phyloP scores from a whole-genome alignment of 768 basidiomycete species.

The Lactifluus echinatus region DNA sequence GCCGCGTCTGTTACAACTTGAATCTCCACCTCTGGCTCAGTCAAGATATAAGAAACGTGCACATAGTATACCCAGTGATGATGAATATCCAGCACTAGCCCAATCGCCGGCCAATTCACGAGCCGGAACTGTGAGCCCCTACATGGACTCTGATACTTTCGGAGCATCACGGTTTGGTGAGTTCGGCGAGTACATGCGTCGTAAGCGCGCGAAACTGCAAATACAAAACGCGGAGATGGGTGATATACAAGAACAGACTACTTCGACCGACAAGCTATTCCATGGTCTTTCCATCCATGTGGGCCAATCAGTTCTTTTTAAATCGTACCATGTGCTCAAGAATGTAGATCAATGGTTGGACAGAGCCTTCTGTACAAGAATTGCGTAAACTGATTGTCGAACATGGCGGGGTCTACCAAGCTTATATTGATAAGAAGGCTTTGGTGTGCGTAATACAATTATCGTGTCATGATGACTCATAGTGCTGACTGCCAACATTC shows the following conservation, averaged over 20 bases:
- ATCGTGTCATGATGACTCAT: not conserved
- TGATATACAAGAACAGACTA: conserved; percentile 20
- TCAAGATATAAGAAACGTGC: conserved; percentile 16
- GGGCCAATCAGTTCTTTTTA: conserved; percentile 25
- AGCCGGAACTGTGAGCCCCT: not conserved
- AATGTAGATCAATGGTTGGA: conserved; percentile 80
- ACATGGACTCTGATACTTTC: conserved; percentile 39
- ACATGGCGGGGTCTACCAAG: conserved; percentile 76
- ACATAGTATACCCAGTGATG: conserved; percentile 5
- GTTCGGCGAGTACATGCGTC: conserved; percentile 81
- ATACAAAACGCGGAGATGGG: conserved; percentile 55
- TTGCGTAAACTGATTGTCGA: conserved; percentile 69
- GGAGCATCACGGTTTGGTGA: conserved; percentile 74
- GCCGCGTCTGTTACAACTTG: not conserved
- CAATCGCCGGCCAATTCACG: not conserved
- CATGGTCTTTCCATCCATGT: conserved; percentile 76
- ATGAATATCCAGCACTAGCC: not conserved
- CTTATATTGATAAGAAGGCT: conserved; percentile 75
- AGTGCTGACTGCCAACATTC: not conserved
- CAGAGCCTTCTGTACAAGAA: conserved; percentile 78
- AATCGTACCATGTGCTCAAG: not conserved
- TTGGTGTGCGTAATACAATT: conserved; percentile 46
- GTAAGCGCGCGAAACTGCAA: conserved; percentile 87
- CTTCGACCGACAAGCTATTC: conserved; percentile 47
- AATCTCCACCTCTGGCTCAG: conserved; percentile 5